Evolutionary conservation across 768 basidiomycete genomes (phyloP), one percentile per base, ranked within the genome.

Genomic region (Russula virescens): DNA sequence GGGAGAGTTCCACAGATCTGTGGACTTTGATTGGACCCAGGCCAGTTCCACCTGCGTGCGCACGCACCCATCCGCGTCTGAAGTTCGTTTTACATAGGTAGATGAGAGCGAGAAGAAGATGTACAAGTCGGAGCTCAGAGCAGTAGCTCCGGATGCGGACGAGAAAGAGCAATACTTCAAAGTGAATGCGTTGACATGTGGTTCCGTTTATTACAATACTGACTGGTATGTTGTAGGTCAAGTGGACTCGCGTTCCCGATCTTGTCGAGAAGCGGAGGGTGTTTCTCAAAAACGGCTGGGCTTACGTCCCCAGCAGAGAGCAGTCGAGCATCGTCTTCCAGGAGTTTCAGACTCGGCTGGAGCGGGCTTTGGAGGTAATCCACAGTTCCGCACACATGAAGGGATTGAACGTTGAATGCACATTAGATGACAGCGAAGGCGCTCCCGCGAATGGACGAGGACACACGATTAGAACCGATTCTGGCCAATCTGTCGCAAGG

Each of bases 191-290:
- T 31, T 45, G n/a, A 23, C 14, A 16, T 8, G 9, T 11, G 18
- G 31, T 23, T 50, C 23, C 49, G 46, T 46, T 50, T 18, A 62
- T 42, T 10, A 14, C 59, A 21, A 38, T 66, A 55, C 28, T 21
- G 34, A 38, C 10, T 3, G 46, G 14, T 18, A 18, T 48, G 16
- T 28, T 8, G 2, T 52, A 97, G 94, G 94, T 98, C n/a, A 87
- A 83, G 73, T 99, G 97, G 97, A 94, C 89, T 14, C 86, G 88
- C 64, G 95, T 98, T 3, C 92, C 93, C 6, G 94, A 97, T 73
- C 82, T 99, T 1, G 89, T 99, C 9, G 88, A 88, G 63, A 84
- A 81, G 70, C 80, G 96, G 21, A 81, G 80, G 49, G 91, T 98
- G 1, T 84, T 91, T 64, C 76, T 99, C 43, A 80, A 79, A 63